phyloP scores from a whole-genome alignment of 2,329 filamentous ascomycete genomes.

The Alternaria brassicicola region DNA sequence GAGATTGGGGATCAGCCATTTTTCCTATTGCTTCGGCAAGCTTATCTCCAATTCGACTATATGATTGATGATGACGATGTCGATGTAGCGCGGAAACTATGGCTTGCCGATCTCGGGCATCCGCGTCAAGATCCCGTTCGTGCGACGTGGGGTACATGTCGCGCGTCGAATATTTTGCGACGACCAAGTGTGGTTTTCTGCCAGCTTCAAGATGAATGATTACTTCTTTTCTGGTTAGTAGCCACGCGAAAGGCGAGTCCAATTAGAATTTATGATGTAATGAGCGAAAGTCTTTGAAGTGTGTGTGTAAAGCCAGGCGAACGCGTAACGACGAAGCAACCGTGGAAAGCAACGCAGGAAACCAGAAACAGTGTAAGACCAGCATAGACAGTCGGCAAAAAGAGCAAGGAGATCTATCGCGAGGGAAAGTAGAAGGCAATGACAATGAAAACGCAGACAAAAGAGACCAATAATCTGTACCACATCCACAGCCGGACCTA shows the following conservation, averaged over 20 bases:
- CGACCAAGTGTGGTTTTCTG: no score
- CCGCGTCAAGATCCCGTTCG: slow-evolving; percentile 2
- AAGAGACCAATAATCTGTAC: not conserved
- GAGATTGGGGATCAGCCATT: not conserved
- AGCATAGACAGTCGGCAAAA: not conserved
- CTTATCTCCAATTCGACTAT: slow-evolving; percentile 13
- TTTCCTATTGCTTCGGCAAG: not conserved
- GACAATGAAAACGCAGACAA: no score
- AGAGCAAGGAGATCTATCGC: not conserved
- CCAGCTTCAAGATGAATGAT: no score
- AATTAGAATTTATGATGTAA: not conserved
- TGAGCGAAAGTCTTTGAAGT: not conserved
- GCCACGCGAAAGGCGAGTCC: no score
- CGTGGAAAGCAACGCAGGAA: not conserved
- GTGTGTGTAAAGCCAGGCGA: not conserved
- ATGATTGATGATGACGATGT: slow-evolving; percentile 18
- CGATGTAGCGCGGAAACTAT: slow-evolving; percentile 7
- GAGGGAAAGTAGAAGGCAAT: not conserved
- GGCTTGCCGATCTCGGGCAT: slow-evolving; percentile 22
- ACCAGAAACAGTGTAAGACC: not conserved
- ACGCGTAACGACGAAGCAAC: not conserved
- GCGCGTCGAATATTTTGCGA: not conserved
- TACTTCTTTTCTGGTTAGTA: no score
- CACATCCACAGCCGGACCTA: not conserved
- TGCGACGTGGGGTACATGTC: slow-evolving; percentile 6